Percentiles rank a stretch among this genome's conserved stretches.
These are phyloP conservation scores for Neolentinus lepideus DNA, from an alignment of 1,284 basidiomycete genomes.

Conservation along the genomic window DNA sequence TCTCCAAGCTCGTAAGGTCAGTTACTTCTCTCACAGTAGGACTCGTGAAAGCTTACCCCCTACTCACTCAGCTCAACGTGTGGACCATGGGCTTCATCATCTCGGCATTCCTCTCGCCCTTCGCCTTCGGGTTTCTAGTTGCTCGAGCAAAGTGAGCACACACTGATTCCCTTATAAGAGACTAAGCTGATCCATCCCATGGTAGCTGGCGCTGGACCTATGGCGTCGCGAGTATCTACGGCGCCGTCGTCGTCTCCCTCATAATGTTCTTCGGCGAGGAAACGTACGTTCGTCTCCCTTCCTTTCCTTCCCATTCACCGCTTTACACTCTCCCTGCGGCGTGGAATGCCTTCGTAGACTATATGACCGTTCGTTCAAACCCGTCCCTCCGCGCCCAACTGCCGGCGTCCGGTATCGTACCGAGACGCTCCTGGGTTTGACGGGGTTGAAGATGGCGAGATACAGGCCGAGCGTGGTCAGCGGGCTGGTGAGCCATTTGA, in stretches of 20 bases:
- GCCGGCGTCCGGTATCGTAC: slow-evolving; percentile 47
- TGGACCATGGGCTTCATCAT: slow-evolving; percentile 71
- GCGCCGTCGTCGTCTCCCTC: slow-evolving; percentile 43
- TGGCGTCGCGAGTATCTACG: slow-evolving; percentile 58
- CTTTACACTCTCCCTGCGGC: not conserved
- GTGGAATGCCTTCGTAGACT: slow-evolving; percentile 31
- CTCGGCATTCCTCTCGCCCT: slow-evolving; percentile 61
- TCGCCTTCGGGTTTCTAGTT: slow-evolving; percentile 64
- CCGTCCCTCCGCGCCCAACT: slow-evolving; percentile 35
- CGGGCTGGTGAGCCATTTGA: slow-evolving; percentile 37
- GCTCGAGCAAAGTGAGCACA: slow-evolving; percentile 39
- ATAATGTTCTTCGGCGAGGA: slow-evolving; percentile 57
- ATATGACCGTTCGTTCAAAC: slow-evolving; percentile 59
- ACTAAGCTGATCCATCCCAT: not conserved
- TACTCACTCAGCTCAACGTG: slow-evolving; percentile 43
- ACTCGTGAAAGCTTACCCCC: not conserved
- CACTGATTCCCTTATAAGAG: not conserved
- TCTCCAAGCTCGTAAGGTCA: slow-evolving; percentile 62
- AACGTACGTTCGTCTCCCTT: slow-evolving; percentile 36
- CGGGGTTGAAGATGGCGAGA: slow-evolving; percentile 54
- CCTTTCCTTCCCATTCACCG: too few relatives aligned
- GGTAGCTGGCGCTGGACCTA: slow-evolving; percentile 66
- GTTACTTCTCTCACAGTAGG: not conserved
- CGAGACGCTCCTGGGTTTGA: slow-evolving; percentile 59
- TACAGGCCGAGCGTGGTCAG: slow-evolving; percentile 51